phyloP scores from a whole-genome alignment of 2,329 filamentous ascomycete species.

The Trichoderma cornu-damae region DNA sequence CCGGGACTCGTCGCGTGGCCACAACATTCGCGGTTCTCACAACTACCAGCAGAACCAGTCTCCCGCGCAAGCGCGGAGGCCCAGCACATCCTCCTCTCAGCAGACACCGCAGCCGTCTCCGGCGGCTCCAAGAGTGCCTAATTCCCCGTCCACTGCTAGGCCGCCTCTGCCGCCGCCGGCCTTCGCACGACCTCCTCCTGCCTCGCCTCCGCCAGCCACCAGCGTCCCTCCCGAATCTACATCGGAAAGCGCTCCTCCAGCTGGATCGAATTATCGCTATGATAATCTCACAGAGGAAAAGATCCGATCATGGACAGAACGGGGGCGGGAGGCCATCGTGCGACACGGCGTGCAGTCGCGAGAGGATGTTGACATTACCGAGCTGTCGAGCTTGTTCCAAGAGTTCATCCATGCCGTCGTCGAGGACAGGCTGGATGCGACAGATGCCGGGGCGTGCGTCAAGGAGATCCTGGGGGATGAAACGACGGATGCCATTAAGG shows the following conservation, averaged over 20 bases:
- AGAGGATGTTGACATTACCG: constrained; percentile 61
- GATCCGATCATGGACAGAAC: constrained; percentile 61
- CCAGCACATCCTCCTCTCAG: constrained; percentile 23
- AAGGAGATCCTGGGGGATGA: constrained; percentile 66
- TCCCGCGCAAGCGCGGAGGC: constrained; percentile 20
- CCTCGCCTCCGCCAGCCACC: constrained; percentile 22
- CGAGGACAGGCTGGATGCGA: constrained; percentile 60
- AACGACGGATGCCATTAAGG: constrained; percentile 45
- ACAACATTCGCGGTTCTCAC: constrained; percentile 28
- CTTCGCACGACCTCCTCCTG: constrained; percentile 23
- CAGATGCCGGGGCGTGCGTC: constrained; percentile 66
- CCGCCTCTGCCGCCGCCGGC: constrained; percentile 24
- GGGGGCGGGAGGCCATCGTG: constrained; percentile 62
- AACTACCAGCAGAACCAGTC: constrained; percentile 22
- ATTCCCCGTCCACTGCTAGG: constrained; percentile 22
- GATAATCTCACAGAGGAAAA: constrained; percentile 67
- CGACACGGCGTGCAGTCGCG: constrained; percentile 60
- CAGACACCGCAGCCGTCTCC: constrained; percentile 21
- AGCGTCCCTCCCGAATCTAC: constrained; percentile 23
- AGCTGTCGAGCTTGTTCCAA: constrained; percentile 70
- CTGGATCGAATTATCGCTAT: constrained; percentile 59
- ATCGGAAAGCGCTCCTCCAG: constrained; percentile 31
- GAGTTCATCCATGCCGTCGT: constrained; percentile 76
- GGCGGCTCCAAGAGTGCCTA: constrained; percentile 20
- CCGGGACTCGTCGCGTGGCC: constrained; percentile 46